Evolutionary conservation across 1,284 basidiomycete species (phyloP), one percentile per base, ranked within the genome.

Genomic region (Cutaneotrichosporon curvatum): DNA sequence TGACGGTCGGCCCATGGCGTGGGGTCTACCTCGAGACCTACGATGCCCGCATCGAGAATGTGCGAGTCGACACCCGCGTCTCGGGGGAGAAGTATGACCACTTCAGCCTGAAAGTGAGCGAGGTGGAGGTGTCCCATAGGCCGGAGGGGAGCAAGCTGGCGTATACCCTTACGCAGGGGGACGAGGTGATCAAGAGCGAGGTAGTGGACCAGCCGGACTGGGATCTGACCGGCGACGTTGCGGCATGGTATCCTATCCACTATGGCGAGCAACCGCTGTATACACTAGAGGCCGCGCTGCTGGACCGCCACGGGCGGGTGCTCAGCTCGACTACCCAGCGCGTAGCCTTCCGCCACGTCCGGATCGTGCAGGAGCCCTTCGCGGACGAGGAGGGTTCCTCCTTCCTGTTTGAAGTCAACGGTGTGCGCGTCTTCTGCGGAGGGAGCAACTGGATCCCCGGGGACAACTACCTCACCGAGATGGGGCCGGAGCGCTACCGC

Each of bases 391-490:
- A 79, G 10, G 88, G 88, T 2, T 77, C 81, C 11, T 81, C 83
- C 0, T 94, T 92, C 76, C 68, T 88, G 32, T 95, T 95, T 66
- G 83, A 89, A 65, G 77, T 94, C 61, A 94, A 94, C 68, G 86
- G 86, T 41, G 73, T 86, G 51, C 76, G 84, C 37, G 76, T 92
- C n/a, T 95, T 94, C 65, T 84, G 83, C 60, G 90, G 87, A 53
- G 88, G 84, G 77, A 86, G 85, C 2, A 94, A 92, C 67, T 94
- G 89, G 89, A 92, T 94, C 58, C 89, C 89, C 3, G 84, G 84
- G 0, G 87, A 92, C 65, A 86, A 81, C 4, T 88, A 92, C 70
- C 71, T 91, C 35, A 89, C 89, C 2, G 83, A 79, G 81, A 73
- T 80, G 55, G 73, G 73, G 1, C 63, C 71, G 0, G 73, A 78